A percentile compares a stretch with the other conserved stretches of the same genome.
Conservation (phyloP, 163 green algal genomes). For the Trebouxiophyceae sp. region DNA sequence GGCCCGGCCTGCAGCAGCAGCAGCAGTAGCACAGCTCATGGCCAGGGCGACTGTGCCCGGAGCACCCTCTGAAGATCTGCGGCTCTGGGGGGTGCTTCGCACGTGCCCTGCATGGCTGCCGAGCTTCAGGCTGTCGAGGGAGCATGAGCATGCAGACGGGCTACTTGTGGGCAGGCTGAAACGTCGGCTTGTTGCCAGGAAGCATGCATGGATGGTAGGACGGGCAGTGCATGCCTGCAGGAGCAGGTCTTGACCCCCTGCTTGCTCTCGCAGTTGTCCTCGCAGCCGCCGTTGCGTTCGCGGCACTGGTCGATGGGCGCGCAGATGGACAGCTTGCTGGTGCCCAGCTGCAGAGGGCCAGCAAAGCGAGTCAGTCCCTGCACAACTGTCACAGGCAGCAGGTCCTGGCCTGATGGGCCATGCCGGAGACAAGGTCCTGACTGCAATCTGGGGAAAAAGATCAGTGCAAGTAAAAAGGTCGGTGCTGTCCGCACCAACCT, state of each 20-base stretch:
- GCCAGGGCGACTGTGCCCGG: not conserved
- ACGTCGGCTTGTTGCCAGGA: not conserved
- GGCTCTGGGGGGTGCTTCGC: no score
- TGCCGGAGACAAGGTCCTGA: no score
- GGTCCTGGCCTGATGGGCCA: no score
- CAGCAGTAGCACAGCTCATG: not conserved
- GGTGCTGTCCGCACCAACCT: no score
- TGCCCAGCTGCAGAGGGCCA: slow-evolving; percentile 26
- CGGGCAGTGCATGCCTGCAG: slow-evolving; percentile 5
- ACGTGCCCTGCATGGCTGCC: not conserved
- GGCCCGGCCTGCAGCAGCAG: slow-evolving; percentile 9
- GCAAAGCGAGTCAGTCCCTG: no score
- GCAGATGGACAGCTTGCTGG: slow-evolving; percentile 24
- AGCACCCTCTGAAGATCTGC: not conserved
- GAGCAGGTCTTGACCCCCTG: slow-evolving; percentile 20
- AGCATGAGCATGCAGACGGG: not conserved
- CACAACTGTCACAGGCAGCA: no score
- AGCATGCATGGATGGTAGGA: not conserved
- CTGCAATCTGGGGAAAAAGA: no score
- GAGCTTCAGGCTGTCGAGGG: not conserved
- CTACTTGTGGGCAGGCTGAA: not conserved
- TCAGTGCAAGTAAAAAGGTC: no score
- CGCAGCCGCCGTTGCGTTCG: slow-evolving; percentile 18
- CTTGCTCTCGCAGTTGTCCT: slow-evolving; percentile 13
- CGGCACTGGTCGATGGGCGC: slow-evolving; percentile 19